A percentile compares a stretch with the other conserved stretches of the same genome.
Evolutionary conservation across 2,329 filamentous ascomycete genomes (phyloP).

Genomic region (Pseudocercospora crystallina): DNA sequence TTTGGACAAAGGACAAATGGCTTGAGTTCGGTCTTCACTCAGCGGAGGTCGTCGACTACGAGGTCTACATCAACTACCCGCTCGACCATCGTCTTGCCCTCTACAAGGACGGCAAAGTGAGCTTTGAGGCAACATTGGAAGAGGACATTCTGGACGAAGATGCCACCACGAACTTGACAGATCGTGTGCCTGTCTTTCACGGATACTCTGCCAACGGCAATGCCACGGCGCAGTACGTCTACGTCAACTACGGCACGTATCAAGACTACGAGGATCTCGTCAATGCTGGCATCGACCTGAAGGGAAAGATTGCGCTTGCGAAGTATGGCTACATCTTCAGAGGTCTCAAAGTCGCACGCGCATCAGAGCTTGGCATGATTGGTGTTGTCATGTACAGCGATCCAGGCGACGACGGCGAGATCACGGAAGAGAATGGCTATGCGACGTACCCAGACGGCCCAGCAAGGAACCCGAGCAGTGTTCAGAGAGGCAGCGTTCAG

Average conservation of each 20-base stretch:
- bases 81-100: slow-evolving; percentile 47
- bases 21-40: slow-evolving; percentile 49
- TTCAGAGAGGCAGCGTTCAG: slow-evolving; percentile 84
- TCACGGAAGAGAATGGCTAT: slow-evolving; percentile 79
- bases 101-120: slow-evolving; percentile 40
- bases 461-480: slow-evolving; percentile 81
- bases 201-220: slow-evolving; percentile 92
- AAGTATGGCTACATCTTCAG: slow-evolving; percentile 87
- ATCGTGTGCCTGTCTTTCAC: slow-evolving; percentile 86
- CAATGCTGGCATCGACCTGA: slow-evolving; percentile 69
- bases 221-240: slow-evolving; percentile 83
- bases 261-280: slow-evolving; percentile 80
- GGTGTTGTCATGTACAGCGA: slow-evolving; percentile 84
- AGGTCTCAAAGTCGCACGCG: slow-evolving; percentile 88
- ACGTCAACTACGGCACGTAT: slow-evolving; percentile 87
- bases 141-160: slow-evolving; percentile 86
- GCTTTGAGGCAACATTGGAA: slow-evolving; percentile 63
- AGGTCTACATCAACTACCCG: slow-evolving; percentile 54
- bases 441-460: slow-evolving; percentile 80
- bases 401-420: slow-evolving; percentile 80
- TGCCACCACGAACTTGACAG: slow-evolving; percentile 67
- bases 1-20: slow-evolving; percentile 53
- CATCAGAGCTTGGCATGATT: slow-evolving; percentile 85
- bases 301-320: slow-evolving; percentile 82
- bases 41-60: slow-evolving; percentile 49